These are phyloP conservation scores for Tephrocybe sp. DNA, from an alignment of 768 basidiomycete genomes.

Conservation along the genomic window DNA sequence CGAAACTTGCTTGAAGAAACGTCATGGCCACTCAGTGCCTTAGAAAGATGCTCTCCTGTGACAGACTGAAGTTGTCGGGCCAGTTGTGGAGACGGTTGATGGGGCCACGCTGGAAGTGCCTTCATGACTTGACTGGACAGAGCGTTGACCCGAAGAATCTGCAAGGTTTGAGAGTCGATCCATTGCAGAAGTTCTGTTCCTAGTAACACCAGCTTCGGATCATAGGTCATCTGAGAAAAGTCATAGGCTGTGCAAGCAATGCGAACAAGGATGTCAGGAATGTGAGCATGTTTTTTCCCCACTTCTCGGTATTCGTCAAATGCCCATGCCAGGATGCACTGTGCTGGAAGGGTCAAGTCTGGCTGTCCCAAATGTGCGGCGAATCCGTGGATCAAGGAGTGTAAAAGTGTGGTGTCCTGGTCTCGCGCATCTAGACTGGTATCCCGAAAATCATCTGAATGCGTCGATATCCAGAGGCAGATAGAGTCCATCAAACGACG, in stretches of 20 bases:
- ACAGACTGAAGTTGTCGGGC: slow-evolving; percentile 42
- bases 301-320: slow-evolving; percentile 48
- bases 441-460: slow-evolving; percentile 52
- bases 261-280: slow-evolving; percentile 70
- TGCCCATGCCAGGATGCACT: slow-evolving; percentile 79
- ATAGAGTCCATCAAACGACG: slow-evolving; percentile 70
- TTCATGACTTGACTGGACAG: slow-evolving; percentile 42
- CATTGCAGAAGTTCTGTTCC: slow-evolving; percentile 41
- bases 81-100: slow-evolving; percentile 49
- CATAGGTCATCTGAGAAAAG: slow-evolving; percentile 34
- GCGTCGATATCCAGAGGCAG: slow-evolving; percentile 69
- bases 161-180: slow-evolving; percentile 7
- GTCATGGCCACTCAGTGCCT: slow-evolving; percentile 54
- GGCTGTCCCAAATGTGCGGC: slow-evolving; percentile 61
- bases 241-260: slow-evolving; percentile 61
- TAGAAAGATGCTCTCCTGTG: slow-evolving; percentile 44
- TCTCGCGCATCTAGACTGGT: too few species aligned
- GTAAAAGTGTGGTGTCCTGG: slow-evolving; percentile 63
- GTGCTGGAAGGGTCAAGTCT: slow-evolving; percentile 65
- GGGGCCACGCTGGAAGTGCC: slow-evolving; percentile 77
- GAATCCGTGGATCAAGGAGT: slow-evolving; percentile 65
- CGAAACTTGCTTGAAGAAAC: slow-evolving; percentile 76
- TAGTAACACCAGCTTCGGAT: slow-evolving; percentile 26
- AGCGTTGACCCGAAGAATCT: slow-evolving; percentile 35
- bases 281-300: slow-evolving; percentile 41